phyloP scores from a whole-genome alignment of 208 protist genomes.

The Acanthamoeba royreba region DNA sequence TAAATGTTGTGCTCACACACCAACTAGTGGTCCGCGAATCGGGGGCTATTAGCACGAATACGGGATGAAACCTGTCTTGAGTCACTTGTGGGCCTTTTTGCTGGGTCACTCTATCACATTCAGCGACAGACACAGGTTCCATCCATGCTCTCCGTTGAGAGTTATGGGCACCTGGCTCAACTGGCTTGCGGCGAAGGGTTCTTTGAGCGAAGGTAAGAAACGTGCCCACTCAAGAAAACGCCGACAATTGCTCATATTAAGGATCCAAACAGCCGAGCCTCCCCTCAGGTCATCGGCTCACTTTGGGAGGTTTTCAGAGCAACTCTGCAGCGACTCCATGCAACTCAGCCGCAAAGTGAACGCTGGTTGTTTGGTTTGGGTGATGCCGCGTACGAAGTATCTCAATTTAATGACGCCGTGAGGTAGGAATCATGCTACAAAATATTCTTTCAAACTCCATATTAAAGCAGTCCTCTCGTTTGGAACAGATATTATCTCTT shows the following conservation, averaged over 20 bases:
- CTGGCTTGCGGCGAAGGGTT: not conserved
- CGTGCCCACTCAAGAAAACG: not conserved
- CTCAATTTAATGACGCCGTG: not conserved
- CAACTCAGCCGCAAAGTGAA: not conserved
- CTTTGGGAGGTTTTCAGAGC: conserved; percentile 29
- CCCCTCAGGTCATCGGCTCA: not conserved
- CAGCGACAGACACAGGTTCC: not conserved
- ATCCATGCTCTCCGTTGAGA: not conserved
- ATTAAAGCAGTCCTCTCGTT: too few species aligned
- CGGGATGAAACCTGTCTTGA: not conserved
- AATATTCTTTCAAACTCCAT: too few species aligned
- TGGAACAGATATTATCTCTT: not conserved
- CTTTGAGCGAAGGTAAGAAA: not conserved
- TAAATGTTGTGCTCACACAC: not conserved
- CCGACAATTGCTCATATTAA: not conserved
- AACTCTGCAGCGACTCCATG: not conserved
- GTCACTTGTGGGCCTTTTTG: not conserved
- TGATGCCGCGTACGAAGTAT: not conserved
- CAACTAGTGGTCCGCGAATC: not conserved
- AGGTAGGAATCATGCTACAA: not conserved
- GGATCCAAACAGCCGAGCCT: not conserved
- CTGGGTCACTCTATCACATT: not conserved
- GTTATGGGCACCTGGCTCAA: not conserved
- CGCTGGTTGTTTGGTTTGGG: conserved; percentile 11
- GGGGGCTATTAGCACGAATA: not conserved